Base-by-base conservation (phyloP, 1,284 basidiomycete genomes). In the Sphaerobolus stellatus region DNA sequence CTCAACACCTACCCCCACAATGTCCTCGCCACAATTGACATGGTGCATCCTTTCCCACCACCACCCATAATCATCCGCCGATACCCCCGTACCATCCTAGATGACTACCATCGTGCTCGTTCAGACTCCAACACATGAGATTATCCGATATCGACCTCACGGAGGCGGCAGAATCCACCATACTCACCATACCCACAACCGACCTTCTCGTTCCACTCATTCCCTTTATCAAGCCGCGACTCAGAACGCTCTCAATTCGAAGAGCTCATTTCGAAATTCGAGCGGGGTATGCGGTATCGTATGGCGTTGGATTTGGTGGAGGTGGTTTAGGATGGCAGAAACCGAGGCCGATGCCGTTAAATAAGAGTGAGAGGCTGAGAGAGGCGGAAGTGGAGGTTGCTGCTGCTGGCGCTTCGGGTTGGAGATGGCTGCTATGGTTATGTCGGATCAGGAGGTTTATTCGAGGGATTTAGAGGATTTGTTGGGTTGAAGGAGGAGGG, bases 1-100 rank as follows among this genome's bases (percentile, higher is more conserved):
- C 84, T 90, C 62, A 83, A 83, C 6, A 81, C 84, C 16, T 83
- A 84, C 63, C 90, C 90, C 66, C 74, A 81, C 48, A 83, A 83
- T 58, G 83, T 86, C 20, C 74, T 75, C 5, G 69, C 80, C 43
- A 81, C 83, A 9, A 86, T 86, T 34, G 74, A 81, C 31, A 68
- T 86, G 34, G 76, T 78, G 56, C 84, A 86, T 60, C 80, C 80
- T 36, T 85, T 88, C 76, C 88, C 86, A n/a, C 79, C 84, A 4
- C 72, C 88, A 36, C 78, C 86, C 13, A 83, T 54, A 14, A 34
- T 36, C 5, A 45, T 45, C 14, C 52, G 34, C 11, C 30, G 25
- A 22, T 36, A 48, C 22, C 52, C 38, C n/a, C 45, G 49, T 24
- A 25, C n/a, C 11, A 8, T 46, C 9, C 49, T 38, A 7, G 34